Base-by-base conservation (phyloP, 805 yeast genomes). In the Lipomyces starkeyi region DNA sequence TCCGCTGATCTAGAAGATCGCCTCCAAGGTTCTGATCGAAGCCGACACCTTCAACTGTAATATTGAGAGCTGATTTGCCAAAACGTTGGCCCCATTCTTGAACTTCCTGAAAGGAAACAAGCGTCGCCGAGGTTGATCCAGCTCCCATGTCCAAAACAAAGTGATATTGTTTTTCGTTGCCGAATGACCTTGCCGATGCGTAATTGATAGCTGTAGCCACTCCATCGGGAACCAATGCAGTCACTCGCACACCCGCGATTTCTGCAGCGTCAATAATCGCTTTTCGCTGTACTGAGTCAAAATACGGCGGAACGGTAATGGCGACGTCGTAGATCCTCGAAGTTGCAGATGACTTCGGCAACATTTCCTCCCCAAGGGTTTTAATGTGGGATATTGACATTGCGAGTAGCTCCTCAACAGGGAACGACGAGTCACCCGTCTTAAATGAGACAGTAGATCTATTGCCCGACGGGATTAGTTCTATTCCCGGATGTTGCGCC, bases 91-190 rank as follows among this genome's bases (percentile, higher is more conserved):
- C 59, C 6, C 32, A 64, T n/a, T 70, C 72, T 25, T 80, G 71
- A 0, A 82, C 81, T 27, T 85, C 85, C 20, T 79, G 78, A 70
- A 88, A 82, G 0, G 93, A 87, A 61, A 93, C 86, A n/a, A 95
- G 80, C 0, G 98, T 90, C 1, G 97, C 97, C 64, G 88, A 86
- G 0, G 97, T 90, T 0, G 97, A 88, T 1, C 97, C 97, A 4
- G 97, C 94, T 59, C 99, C 99, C 85, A 91, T 86, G 77, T 95
- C 99, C 76, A 89, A 92, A 47, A 95, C 84, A 61, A 92, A 76
- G 76, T 91, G 91, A 74, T 87, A 84, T 73, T 86, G 86, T 65
- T 82, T 84, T 2, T 82, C 83, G 2, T 77, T 77, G 13, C 75
- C 74, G 68, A 84, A 84, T 37, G 82, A 81, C 61, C 86, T 83